These are phyloP conservation scores for Fusarium sp. DNA, from an alignment of 2,329 filamentous ascomycete species.

Conservation along the genomic window DNA sequence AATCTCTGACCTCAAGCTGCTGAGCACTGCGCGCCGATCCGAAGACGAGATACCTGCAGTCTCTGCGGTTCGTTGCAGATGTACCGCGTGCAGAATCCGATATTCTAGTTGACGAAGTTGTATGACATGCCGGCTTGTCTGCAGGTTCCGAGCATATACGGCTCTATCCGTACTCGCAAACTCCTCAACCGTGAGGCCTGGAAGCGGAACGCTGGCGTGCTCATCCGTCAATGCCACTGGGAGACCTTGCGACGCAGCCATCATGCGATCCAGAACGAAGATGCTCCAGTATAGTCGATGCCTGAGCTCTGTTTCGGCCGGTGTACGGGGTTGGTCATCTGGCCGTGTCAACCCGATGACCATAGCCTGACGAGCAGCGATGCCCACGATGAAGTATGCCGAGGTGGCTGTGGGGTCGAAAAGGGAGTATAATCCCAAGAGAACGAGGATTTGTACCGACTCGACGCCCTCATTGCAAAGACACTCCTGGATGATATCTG, in stretches of 20 bases:
- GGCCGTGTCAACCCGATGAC: constrained; percentile 50
- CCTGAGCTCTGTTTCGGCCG: constrained; percentile 46
- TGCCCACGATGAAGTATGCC: constrained; percentile 52
- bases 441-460: constrained; percentile 52
- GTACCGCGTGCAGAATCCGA: constrained; percentile 50
- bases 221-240: constrained; percentile 52
- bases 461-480: constrained; percentile 48
- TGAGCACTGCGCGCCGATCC: constrained; percentile 47
- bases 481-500: constrained; percentile 53
- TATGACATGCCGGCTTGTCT: constrained; percentile 56
- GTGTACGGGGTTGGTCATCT: constrained; percentile 41
- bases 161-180: constrained; percentile 52
- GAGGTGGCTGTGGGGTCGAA: constrained; percentile 53
- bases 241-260: constrained; percentile 52
- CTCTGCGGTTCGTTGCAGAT: constrained; percentile 45
- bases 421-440: constrained; percentile 54
- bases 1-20: constrained; percentile 52
- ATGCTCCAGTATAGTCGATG: constrained; percentile 57
- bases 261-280: constrained; percentile 56
- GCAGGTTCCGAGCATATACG: constrained; percentile 52
- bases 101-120: constrained; percentile 55
- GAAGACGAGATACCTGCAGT: constrained; percentile 44
- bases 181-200: constrained; percentile 55
- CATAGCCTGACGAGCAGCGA: constrained; percentile 52
- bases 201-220: constrained; percentile 52